Base-by-base conservation (phyloP, 2,329 filamentous ascomycete genomes). In the Exophiala oligosperma region DNA sequence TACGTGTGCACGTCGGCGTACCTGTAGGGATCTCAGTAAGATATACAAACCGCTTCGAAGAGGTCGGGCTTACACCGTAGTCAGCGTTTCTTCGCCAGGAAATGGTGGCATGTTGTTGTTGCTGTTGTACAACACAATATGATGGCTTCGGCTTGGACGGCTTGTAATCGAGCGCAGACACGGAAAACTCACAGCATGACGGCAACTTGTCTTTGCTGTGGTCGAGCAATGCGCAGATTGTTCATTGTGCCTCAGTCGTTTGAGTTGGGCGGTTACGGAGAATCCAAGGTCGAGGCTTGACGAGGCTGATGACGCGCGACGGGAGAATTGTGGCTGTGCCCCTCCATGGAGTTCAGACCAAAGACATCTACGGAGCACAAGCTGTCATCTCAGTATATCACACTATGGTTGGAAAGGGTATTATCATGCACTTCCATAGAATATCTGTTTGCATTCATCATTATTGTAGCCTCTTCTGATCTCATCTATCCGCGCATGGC, bases 1-100 rank as follows among this genome's bases (percentile, higher is more conserved):
- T 82, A 86, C 69, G 84, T 86, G 70, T 87, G 85, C 43, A 86
- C 75, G 68, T 88, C 85, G 58, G 82, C 81, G 67, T 84, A 87
- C 66, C 84, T 88, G 64, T 11, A 52, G 29, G 49, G 40, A 35
- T 21, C 24, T 43, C 47, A 41, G 26, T n/a, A 40, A 38, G 29
- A 41, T 21, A 28, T 17, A 14, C 12, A 24, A 28, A 7, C 26
- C 32, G 32, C 6, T 35, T 9, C 6, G 8, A 35, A 26, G 17
- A 40, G 23, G 29, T 52, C 26, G 24, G 43, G 70, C 76, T 75
- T 67, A 80, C 77, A 78, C 69, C 32, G 76, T 79, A 63, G 78
- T 67, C 53, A 78, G 57, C 52, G 73, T 71, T 63, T 79, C 76
- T 71, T 80, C 77, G 60, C 76, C 75, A 12, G 74, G 71, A 48